phyloP scores from a whole-genome alignment of 2,329 filamentous ascomycete genomes.

The Penicillium italicum region DNA sequence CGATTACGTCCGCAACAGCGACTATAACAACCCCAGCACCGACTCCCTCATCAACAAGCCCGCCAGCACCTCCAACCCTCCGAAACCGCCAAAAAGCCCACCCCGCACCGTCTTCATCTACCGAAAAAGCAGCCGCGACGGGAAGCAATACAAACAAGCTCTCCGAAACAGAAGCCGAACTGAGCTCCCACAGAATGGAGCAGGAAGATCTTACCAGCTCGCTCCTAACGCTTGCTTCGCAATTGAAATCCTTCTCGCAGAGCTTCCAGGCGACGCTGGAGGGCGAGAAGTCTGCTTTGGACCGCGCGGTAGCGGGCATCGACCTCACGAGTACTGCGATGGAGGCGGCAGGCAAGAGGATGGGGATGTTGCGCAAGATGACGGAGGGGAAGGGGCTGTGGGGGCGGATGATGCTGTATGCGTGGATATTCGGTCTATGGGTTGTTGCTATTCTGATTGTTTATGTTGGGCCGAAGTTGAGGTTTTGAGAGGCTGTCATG shows the following conservation, averaged over 20 bases:
- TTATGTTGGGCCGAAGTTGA: slow-evolving; percentile 80
- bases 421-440: slow-evolving; percentile 78
- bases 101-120: slow-evolving; percentile 1
- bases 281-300: slow-evolving; percentile 68
- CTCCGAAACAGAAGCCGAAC: slow-evolving; percentile 62
- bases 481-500: slow-evolving; percentile 58
- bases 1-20: slow-evolving; percentile 10
- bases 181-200: slow-evolving; percentile 73
- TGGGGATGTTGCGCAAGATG: slow-evolving; percentile 74
- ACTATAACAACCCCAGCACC: slow-evolving; percentile 1
- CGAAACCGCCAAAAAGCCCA: slow-evolving; percentile 23
- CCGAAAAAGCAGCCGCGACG: slow-evolving; percentile 17
- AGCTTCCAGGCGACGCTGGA: slow-evolving; percentile 70
- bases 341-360: slow-evolving; percentile 69
- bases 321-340: slow-evolving; percentile 73
- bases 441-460: slow-evolving; percentile 74
- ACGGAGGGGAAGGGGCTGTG: slow-evolving; percentile 86
- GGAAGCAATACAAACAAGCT: slow-evolving; percentile 17
- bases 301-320: slow-evolving; percentile 68
- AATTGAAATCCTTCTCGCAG: slow-evolving; percentile 71
- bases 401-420: slow-evolving; percentile 79
- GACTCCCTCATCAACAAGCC: neutral
- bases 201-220: slow-evolving; percentile 79
- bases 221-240: slow-evolving; percentile 73
- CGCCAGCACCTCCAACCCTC: slow-evolving; percentile 18